Evolutionary conservation across 768 basidiomycete species (phyloP).

Genomic region (Russula griseocarnosa): DNA sequence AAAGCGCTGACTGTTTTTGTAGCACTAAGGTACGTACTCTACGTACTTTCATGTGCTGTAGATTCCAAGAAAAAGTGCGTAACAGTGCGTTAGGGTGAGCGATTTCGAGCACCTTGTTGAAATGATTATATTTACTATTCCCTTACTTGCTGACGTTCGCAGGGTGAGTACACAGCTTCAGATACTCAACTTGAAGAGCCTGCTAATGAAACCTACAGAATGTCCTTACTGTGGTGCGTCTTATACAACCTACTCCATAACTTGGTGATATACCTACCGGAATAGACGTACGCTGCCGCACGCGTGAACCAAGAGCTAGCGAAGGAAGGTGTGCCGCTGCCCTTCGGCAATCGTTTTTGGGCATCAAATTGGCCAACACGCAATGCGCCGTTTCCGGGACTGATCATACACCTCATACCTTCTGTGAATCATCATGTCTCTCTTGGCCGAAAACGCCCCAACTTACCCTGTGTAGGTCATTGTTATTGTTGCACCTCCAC

Average conservation of each 20-base stretch:
- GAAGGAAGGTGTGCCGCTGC: conserved; percentile 61
- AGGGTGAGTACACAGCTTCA: conserved; percentile 10
- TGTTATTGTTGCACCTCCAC: conserved; percentile 53
- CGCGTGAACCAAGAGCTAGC: conserved; percentile 60
- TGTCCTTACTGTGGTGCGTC: conserved; percentile 17
- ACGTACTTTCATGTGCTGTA: too few species aligned
- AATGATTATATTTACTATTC: background rate
- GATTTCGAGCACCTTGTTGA: background rate
- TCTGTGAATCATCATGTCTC: conserved; percentile 36
- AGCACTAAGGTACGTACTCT: conserved; percentile 46
- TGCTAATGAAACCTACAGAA: conserved; percentile 10
- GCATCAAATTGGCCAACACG: conserved; percentile 61
- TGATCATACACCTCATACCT: conserved; percentile 53
- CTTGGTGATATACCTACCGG: background rate
- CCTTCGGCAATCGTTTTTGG: conserved; percentile 57
- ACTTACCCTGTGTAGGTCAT: conserved; percentile 37
- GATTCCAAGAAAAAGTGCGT: background rate
- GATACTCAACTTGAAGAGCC: background rate
- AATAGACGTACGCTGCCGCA: conserved; percentile 47
- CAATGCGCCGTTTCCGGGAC: conserved; percentile 53
- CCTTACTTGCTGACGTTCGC: too few species aligned
- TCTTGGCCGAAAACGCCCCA: background rate
- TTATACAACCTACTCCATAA: background rate
- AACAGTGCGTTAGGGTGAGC: conserved; percentile 38
- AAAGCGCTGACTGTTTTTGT: conserved; percentile 53